Evolutionary conservation across 1,139 yeast genomes (phyloP).

Genomic region (Yamadazyma taylorii): DNA sequence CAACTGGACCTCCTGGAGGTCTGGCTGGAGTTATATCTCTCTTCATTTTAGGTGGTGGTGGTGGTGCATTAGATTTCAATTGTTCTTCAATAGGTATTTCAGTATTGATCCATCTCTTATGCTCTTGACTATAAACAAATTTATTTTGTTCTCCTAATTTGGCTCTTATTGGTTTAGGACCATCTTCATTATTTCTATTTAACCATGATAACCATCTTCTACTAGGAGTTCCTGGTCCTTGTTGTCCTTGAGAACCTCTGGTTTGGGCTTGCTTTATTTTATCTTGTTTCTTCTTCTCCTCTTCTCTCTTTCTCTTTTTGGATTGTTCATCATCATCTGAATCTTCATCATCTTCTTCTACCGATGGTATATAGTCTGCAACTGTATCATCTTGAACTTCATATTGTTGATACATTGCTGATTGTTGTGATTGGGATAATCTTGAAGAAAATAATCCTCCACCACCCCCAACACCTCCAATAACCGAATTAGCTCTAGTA

Average conservation of each 20-base stretch:
- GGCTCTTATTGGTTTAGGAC: slow-evolving; percentile 76
- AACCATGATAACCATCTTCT: slow-evolving; percentile 57
- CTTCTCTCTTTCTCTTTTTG: slow-evolving; percentile 14
- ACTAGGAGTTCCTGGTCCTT: slow-evolving; percentile 9
- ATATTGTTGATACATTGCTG: slow-evolving; percentile 48
- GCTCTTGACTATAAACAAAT: slow-evolving; percentile 78
- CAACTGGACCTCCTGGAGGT: slow-evolving; percentile 14
- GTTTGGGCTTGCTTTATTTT: slow-evolving; percentile 11
- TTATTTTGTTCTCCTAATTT: slow-evolving; percentile 80
- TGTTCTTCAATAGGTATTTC: slow-evolving; percentile 72
- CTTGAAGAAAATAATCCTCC: slow-evolving; percentile 36
- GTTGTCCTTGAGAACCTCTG: slow-evolving; percentile 14
- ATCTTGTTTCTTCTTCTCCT: slow-evolving; percentile 16
- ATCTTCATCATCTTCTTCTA: slow-evolving; percentile 48
- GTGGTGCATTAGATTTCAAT: slow-evolving; percentile 56
- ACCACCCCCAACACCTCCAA: slow-evolving; percentile 41
- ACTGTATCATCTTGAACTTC: slow-evolving; percentile 51
- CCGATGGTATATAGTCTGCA: slow-evolving; percentile 43
- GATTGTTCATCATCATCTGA: slow-evolving; percentile 27
- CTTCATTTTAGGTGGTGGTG: slow-evolving; percentile 70
- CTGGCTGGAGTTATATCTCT: slow-evolving; percentile 33
- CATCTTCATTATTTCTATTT: slow-evolving; percentile 48
- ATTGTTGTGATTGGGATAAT: slow-evolving; percentile 47
- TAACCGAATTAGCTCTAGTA: slow-evolving; percentile 47
- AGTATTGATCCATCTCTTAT: slow-evolving; percentile 84